Conservation (phyloP, 2,329 filamentous ascomycete species). For the Exserohilum turcica region DNA sequence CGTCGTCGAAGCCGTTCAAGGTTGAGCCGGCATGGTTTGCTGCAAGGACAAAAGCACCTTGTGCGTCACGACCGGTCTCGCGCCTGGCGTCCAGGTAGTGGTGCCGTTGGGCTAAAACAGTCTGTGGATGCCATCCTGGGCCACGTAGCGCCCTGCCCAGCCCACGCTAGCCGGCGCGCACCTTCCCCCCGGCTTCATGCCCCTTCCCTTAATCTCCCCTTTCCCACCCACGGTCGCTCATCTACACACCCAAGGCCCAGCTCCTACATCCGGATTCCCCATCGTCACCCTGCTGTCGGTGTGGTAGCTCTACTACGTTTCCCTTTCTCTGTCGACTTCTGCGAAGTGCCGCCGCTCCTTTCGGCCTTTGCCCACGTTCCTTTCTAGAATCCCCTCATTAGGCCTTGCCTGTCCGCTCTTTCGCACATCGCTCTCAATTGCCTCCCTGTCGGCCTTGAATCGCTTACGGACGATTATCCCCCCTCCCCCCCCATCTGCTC, state of each 20-base stretch:
- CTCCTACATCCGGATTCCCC: constrained; percentile 41
- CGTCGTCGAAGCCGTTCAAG: constrained; percentile 7
- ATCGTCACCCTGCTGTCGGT: constrained; percentile 45
- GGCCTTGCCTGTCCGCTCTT: constrained; percentile 50
- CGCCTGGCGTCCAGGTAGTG: constrained; percentile 29
- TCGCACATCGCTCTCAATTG: constrained; percentile 34
- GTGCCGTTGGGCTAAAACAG: constrained; percentile 19
- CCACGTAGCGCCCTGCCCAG: constrained; percentile 13
- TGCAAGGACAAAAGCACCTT: constrained; percentile 18
- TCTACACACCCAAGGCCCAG: constrained; percentile 43
- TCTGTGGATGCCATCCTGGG: constrained; percentile 4
- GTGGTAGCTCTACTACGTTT: constrained; percentile 43
- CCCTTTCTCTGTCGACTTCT: constrained; percentile 48
- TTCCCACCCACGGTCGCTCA: constrained; percentile 42
- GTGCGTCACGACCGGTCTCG: constrained; percentile 22
- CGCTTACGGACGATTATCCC: constrained; percentile 46
- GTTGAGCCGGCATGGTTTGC: constrained; percentile 20
- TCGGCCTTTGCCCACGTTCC: constrained; percentile 50
- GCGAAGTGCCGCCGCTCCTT: constrained; percentile 51
- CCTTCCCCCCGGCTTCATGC: constrained; percentile 38
- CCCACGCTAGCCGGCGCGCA: constrained; percentile 22
- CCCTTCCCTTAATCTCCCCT: constrained; percentile 43
- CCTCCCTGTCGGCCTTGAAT: constrained; percentile 40
- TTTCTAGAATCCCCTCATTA: constrained; percentile 39
- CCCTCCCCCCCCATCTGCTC: constrained; percentile 37